Conservation (phyloP, 129 eudicot genomes). For the Mikania micrantha region DNA sequence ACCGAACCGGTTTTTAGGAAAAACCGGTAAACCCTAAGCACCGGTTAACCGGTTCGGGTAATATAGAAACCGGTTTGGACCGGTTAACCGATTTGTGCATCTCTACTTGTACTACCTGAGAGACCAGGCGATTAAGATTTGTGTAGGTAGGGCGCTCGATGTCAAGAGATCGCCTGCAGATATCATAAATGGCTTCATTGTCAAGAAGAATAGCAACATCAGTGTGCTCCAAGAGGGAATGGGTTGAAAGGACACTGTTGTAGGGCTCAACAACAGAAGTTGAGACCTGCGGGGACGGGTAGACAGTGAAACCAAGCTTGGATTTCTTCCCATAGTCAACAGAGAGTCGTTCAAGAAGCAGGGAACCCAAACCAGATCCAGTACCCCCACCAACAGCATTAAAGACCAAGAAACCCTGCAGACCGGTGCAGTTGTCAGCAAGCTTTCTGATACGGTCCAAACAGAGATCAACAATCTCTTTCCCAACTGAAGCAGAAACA, state of each 20-base stretch:
- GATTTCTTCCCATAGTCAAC: constrained; percentile 54
- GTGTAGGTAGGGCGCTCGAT: constrained; percentile 68
- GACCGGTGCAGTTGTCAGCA: constrained; percentile 79
- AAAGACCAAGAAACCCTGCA: constrained; percentile 65
- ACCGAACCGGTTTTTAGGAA: no score
- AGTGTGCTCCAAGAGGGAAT: constrained; percentile 65
- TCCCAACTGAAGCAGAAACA: constrained; percentile 41
- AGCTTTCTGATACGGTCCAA: constrained; percentile 68
- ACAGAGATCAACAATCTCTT: constrained; percentile 70
- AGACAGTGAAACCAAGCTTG: constrained; percentile 47
- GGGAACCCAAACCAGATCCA: constrained; percentile 57
- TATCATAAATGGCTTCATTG: constrained; percentile 72
- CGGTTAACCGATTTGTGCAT: no score
- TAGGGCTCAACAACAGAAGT: constrained; percentile 65
- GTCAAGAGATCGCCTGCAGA: constrained; percentile 72
- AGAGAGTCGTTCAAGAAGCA: constrained; percentile 55
- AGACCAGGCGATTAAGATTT: constrained; percentile 61
- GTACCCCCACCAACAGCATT: constrained; percentile 58
- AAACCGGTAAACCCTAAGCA: no score
- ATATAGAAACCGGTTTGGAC: no score
- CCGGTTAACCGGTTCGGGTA: no score
- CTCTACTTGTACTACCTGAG: constrained; percentile 56
- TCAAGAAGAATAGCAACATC: constrained; percentile 67
- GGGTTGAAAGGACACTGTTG: constrained; percentile 60
- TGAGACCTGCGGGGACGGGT: constrained; percentile 66